Percentiles rank a stretch among this genome's conserved stretches.
phyloP scores from a whole-genome alignment of 768 basidiomycete species.

The Psilocybe tampanensis region DNA sequence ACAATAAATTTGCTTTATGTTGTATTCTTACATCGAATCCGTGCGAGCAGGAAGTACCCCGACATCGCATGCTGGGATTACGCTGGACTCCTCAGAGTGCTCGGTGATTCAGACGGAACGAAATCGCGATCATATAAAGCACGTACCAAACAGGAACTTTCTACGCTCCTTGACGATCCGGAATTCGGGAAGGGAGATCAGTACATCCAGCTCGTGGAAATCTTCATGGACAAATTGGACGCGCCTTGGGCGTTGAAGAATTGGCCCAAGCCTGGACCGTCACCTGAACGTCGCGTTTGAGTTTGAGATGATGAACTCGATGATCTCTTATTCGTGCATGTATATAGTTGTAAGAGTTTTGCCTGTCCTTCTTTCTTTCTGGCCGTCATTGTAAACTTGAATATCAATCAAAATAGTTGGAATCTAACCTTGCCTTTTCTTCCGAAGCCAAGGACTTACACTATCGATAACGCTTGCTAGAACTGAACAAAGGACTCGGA shows the following conservation, averaged over 20 bases:
- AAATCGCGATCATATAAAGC: conserved; percentile 60
- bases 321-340: too few relatives aligned
- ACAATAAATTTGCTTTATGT: too few relatives aligned
- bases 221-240: conserved; percentile 70
- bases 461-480: too few relatives aligned
- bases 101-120: conserved; percentile 45
- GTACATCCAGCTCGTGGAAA: conserved; percentile 77
- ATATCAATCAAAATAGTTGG: too few relatives aligned
- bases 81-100: conserved; percentile 55
- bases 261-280: conserved; percentile 38
- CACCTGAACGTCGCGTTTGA: background rate
- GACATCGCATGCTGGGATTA: conserved; percentile 81
- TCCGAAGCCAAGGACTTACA: too few relatives aligned
- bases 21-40: background rate
- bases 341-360: too few relatives aligned
- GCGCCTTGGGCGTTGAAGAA: conserved; percentile 61
- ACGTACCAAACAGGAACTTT: conserved; percentile 62
- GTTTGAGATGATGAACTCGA: background rate
- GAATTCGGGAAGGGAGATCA: conserved; percentile 56
- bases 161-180: conserved; percentile 59
- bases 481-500: too few relatives aligned
- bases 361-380: too few relatives aligned
- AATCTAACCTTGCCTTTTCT: too few relatives aligned
- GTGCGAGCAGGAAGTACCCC: conserved; percentile 66
- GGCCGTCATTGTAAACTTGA: too few relatives aligned